These are phyloP conservation scores for Flaveria trinervia DNA, from an alignment of 129 eudicot species.

Conservation along the genomic window DNA sequence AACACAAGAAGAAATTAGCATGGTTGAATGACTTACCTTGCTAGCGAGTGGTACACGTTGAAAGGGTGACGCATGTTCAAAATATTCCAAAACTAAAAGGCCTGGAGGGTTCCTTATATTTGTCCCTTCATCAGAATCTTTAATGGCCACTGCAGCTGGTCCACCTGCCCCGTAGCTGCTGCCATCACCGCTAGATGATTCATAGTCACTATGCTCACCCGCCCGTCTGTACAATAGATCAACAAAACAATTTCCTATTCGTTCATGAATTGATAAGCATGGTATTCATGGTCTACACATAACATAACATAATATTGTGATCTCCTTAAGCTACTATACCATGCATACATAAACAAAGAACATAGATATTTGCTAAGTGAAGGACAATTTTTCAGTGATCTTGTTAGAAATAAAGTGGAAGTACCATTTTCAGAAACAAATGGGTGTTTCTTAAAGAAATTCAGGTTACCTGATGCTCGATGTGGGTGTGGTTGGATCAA, in stretches of 20 bases:
- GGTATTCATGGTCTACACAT: background rate
- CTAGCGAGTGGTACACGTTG: slow-evolving; percentile 77
- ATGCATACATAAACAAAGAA: too few species aligned
- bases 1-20: background rate
- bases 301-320: background rate
- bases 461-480: slow-evolving; percentile 48
- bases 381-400: too few species aligned
- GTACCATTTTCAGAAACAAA: too few species aligned
- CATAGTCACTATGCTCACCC: slow-evolving; percentile 78
- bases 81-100: slow-evolving; percentile 62
- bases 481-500: slow-evolving; percentile 55
- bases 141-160: slow-evolving; percentile 30
- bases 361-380: too few species aligned
- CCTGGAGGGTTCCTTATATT: slow-evolving; percentile 73
- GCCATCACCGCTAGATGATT: slow-evolving; percentile 74
- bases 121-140: slow-evolving; percentile 43
- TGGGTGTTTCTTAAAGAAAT: background rate
- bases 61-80: slow-evolving; percentile 66
- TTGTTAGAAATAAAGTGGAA: too few species aligned
- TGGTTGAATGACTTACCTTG: slow-evolving; percentile 49
- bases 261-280: background rate
- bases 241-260: background rate
- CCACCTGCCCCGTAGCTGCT: slow-evolving; percentile 59
- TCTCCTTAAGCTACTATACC: too few species aligned
- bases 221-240: slow-evolving; percentile 43